These are phyloP conservation scores for Favolaschia claudopus DNA, from an alignment of 768 basidiomycete genomes.

Conservation along the genomic window DNA sequence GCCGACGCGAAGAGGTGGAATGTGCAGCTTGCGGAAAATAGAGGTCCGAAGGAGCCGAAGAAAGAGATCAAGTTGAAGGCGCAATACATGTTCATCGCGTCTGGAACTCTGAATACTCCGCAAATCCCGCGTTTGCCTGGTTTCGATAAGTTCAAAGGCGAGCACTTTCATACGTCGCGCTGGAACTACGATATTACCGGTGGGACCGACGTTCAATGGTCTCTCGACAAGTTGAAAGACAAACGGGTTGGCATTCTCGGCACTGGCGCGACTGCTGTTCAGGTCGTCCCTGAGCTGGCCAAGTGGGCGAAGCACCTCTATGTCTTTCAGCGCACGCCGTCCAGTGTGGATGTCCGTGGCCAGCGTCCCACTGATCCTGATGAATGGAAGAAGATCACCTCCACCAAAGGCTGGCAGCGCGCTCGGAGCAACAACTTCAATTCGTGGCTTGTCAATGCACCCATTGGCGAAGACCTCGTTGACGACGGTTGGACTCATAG, in stretches of 20 bases:
- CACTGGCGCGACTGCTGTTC: conserved; percentile 27
- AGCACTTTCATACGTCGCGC: conserved; percentile 23
- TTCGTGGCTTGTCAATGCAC: not conserved
- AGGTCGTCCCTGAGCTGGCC: conserved; percentile 24
- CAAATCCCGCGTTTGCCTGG: conserved; percentile 16
- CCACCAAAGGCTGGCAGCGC: conserved; percentile 19
- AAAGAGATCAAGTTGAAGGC: not conserved
- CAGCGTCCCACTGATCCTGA: conserved; percentile 21
- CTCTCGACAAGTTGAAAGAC: conserved; percentile 15
- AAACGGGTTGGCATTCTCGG: conserved; percentile 26
- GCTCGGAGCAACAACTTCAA: conserved; percentile 17
- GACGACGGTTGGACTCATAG: conserved; percentile 12
- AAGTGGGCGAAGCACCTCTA: conserved; percentile 22
- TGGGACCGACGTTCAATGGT: not conserved
- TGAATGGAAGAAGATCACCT: conserved; percentile 17
- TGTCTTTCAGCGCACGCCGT: conserved; percentile 30
- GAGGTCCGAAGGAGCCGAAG: conserved; percentile 1
- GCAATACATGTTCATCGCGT: conserved; percentile 6
- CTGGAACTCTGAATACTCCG: conserved; percentile 5
- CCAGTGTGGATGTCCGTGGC: conserved; percentile 21
- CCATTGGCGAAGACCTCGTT: conserved; percentile 7
- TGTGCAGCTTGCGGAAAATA: not conserved
- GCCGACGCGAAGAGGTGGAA: conserved; percentile 3
- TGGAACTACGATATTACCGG: conserved; percentile 25
- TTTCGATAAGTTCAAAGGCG: conserved; percentile 8